phyloP scores from a whole-genome alignment of 768 basidiomycete species.

The Jaapia argillacea region DNA sequence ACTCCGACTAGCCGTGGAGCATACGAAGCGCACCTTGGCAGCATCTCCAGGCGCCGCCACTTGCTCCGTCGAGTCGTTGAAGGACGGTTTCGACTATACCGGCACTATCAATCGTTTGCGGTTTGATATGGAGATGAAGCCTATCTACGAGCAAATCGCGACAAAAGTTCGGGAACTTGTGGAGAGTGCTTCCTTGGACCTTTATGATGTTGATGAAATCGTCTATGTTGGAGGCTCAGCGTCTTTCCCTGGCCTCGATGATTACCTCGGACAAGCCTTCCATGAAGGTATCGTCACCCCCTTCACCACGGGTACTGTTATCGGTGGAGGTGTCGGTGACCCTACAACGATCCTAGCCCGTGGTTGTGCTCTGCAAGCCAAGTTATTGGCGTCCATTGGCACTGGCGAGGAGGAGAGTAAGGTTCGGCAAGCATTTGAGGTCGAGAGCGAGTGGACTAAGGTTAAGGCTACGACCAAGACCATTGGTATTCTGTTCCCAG shows the following conservation, averaged over 20 bases:
- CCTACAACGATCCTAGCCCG: slow-evolving; percentile 70
- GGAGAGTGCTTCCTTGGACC: slow-evolving; percentile 39
- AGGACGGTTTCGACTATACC: slow-evolving; percentile 88
- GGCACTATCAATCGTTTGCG: slow-evolving; percentile 51
- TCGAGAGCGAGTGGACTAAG: slow-evolving; percentile 27
- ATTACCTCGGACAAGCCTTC: slow-evolving; percentile 44
- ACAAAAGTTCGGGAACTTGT: slow-evolving; percentile 44
- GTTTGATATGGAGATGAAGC: slow-evolving; percentile 33
- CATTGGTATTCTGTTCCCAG: slow-evolving; percentile 59
- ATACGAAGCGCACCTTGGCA: slow-evolving; percentile 87
- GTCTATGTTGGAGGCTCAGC: slow-evolving; percentile 74
- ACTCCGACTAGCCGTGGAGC: slow-evolving; percentile 84
- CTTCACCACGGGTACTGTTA: slow-evolving; percentile 54
- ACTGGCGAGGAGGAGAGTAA: slow-evolving; percentile 36
- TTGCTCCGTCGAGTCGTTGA: slow-evolving; percentile 88
- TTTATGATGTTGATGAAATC: slow-evolving; percentile 66
- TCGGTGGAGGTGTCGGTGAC: slow-evolving; percentile 66
- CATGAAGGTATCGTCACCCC: slow-evolving; percentile 53
- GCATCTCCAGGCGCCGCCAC: slow-evolving; percentile 83
- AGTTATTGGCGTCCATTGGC: slow-evolving; percentile 40
- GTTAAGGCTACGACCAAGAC: slow-evolving; percentile 51
- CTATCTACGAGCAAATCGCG: slow-evolving; percentile 50
- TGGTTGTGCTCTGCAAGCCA: slow-evolving; percentile 71
- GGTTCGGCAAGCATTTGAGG: slow-evolving; percentile 39
- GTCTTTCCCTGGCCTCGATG: slow-evolving; percentile 66